Evolutionary conservation across 148 eudicot genomes (phyloP).

Genomic region (Fallopia convolvulus): DNA sequence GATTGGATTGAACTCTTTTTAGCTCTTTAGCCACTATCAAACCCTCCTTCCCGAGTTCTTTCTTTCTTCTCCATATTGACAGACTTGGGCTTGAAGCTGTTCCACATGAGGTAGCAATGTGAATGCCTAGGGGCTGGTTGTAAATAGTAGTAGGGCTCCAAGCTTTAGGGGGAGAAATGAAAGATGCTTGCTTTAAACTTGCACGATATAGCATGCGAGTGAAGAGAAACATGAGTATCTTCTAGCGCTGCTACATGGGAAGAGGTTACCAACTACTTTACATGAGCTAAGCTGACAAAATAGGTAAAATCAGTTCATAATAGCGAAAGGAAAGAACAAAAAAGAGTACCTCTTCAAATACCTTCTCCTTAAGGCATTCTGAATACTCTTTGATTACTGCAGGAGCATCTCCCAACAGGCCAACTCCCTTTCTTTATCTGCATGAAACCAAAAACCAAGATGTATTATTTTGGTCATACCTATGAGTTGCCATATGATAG

Average conservation of each 20-base stretch:
- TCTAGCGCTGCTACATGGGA: too few relatives aligned
- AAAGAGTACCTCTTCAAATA: constrained; percentile 79
- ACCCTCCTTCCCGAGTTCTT: constrained; percentile 89
- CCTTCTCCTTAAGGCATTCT: constrained; percentile 88
- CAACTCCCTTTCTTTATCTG: constrained; percentile 82
- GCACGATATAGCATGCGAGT: not conserved
- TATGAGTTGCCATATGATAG: not conserved
- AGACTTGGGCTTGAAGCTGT: constrained; percentile 48
- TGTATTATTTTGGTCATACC: constrained; percentile 6
- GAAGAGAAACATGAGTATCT: constrained; percentile 4
- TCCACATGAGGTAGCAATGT: constrained; percentile 11
- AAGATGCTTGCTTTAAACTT: not conserved
- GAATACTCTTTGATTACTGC: constrained; percentile 80
- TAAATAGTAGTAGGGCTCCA: not conserved
- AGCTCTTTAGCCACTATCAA: constrained; percentile 80
- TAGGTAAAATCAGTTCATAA: not conserved
- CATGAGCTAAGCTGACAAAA: not conserved
- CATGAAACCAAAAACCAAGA: constrained; percentile 12
- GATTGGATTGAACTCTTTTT: constrained; percentile 58
- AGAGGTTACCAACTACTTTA: not conserved
- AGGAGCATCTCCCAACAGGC: constrained; percentile 56
- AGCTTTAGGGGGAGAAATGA: not conserved
- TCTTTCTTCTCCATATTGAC: constrained; percentile 96
- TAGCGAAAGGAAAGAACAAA: not conserved
- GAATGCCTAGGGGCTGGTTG: constrained; percentile 3